Evolutionary conservation across 805 yeast genomes (phyloP).

Genomic region (Cephaloascus fragrans): DNA sequence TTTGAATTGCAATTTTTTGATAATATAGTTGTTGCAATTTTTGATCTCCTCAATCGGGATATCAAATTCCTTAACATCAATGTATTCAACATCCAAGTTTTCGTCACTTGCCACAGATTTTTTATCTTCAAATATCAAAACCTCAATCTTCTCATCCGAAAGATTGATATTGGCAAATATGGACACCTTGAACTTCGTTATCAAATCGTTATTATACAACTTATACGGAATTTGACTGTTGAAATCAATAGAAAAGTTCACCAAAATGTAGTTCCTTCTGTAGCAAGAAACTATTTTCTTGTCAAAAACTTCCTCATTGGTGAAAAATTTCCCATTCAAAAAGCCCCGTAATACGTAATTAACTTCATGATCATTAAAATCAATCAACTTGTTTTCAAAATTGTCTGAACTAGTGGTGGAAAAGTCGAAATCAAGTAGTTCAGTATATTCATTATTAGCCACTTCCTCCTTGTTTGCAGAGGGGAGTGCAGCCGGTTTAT

Average conservation of each 20-base stretch:
- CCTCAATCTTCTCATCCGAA: constrained; percentile 18
- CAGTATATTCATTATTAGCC: neutral
- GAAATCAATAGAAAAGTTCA: constrained; percentile 9
- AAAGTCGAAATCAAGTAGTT: neutral
- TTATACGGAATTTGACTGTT: constrained; percentile 1
- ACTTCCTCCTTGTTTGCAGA: neutral
- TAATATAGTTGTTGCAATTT: constrained; percentile 19
- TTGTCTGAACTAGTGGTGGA: neutral
- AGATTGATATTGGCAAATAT: constrained; percentile 24
- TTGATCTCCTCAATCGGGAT: constrained; percentile 8
- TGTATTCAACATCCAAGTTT: constrained; percentile 1
- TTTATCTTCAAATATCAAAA: constrained; percentile 15
- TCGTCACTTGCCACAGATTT: constrained; percentile 4
- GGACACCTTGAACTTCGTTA: constrained; percentile 15
- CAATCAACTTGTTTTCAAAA: constrained; percentile 17
- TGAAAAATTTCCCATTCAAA: constrained; percentile 30
- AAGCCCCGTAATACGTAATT: constrained; percentile 21
- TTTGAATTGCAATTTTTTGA: constrained; percentile 36
- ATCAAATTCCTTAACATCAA: constrained; percentile 5
- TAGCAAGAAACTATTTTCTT: constrained; percentile 35
- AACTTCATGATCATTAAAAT: constrained; percentile 17
- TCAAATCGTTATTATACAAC: neutral
- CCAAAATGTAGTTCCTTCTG: constrained; percentile 30
- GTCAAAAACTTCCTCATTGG: constrained; percentile 23
- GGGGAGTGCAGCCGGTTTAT: neutral